phyloP scores from a whole-genome alignment of 306 rosid genomes.

The Calophaca sinica region DNA sequence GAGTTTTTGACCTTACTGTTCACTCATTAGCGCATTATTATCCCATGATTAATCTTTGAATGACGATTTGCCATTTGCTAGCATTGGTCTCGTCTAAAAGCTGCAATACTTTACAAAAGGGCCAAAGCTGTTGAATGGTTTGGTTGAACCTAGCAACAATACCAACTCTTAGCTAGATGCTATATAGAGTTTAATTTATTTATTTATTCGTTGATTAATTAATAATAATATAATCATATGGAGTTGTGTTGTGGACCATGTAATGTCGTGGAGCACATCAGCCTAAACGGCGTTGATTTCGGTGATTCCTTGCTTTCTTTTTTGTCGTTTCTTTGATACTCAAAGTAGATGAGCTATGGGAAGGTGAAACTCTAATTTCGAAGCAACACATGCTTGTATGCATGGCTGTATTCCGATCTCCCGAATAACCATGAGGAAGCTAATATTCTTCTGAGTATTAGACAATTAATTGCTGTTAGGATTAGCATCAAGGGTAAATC shows the following conservation, averaged over 20 bases:
- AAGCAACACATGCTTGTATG: slow-evolving; percentile 80
- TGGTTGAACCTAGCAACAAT: slow-evolving; percentile 40
- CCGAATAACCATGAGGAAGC: slow-evolving; percentile 59
- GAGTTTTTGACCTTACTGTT: slow-evolving; percentile 42
- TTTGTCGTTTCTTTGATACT: slow-evolving; percentile 87
- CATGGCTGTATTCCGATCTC: slow-evolving; percentile 72
- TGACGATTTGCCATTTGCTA: slow-evolving; percentile 44
- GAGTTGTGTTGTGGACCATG: slow-evolving; percentile 39
- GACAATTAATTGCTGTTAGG: slow-evolving; percentile 27
- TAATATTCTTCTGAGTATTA: slow-evolving; percentile 60
- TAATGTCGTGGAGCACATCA: slow-evolving; percentile 75
- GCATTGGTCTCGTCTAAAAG: slow-evolving; percentile 45
- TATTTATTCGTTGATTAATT: background rate
- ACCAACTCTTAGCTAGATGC: slow-evolving; percentile 34
- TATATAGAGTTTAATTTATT: background rate
- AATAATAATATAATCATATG: background rate
- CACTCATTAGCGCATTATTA: slow-evolving; percentile 55
- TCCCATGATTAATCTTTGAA: slow-evolving; percentile 50
- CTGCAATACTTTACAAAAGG: slow-evolving; percentile 49
- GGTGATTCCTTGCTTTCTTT: slow-evolving; percentile 87
- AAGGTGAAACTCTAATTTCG: slow-evolving; percentile 62
- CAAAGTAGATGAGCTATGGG: slow-evolving; percentile 59
- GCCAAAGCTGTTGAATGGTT: slow-evolving; percentile 29
- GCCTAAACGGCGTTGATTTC: slow-evolving; percentile 98
- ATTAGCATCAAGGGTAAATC: slow-evolving; percentile 43